Conservation (phyloP, 2,329 filamentous ascomycete genomes). For the Ceratocystis diversiconidia region DNA sequence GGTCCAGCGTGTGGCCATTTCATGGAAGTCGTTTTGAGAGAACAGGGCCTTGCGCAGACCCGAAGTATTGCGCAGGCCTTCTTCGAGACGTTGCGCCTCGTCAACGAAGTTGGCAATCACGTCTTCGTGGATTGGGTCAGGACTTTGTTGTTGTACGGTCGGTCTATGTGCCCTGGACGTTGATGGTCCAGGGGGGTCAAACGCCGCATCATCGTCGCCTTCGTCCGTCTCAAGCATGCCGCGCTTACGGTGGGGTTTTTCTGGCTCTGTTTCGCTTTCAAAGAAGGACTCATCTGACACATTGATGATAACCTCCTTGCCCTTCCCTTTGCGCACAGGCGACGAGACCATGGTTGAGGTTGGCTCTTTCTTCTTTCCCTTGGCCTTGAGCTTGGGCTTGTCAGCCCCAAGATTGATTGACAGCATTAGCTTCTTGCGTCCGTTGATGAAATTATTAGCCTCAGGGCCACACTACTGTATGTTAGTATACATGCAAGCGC, state of each 20-base stretch:
- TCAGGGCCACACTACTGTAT: slow-evolving; percentile 28
- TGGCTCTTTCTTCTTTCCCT: slow-evolving; percentile 27
- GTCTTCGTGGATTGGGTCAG: slow-evolving; percentile 45
- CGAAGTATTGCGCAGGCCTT: slow-evolving; percentile 45
- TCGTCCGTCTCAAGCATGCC: slow-evolving; percentile 21
- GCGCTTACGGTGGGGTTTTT: background rate
- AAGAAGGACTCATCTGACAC: slow-evolving; percentile 14
- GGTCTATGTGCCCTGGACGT: slow-evolving; percentile 17
- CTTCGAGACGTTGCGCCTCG: slow-evolving; percentile 45
- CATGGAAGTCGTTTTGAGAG: slow-evolving; percentile 51
- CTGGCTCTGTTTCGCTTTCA: background rate
- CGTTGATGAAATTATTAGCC: slow-evolving; percentile 31
- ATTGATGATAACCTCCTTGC: slow-evolving; percentile 20
- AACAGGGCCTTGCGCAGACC: slow-evolving; percentile 48
- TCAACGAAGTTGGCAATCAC: slow-evolving; percentile 51
- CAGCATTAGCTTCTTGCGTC: slow-evolving; percentile 33
- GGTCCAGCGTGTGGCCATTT: slow-evolving; percentile 61
- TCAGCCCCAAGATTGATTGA: slow-evolving; percentile 27
- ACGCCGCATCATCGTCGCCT: slow-evolving; percentile 32
- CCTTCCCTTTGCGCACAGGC: slow-evolving; percentile 28
- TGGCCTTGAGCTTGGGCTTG: slow-evolving; percentile 25
- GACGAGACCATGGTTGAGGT: slow-evolving; percentile 39
- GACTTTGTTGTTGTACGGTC: slow-evolving; percentile 27
- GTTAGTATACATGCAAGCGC: background rate
- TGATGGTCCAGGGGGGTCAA: slow-evolving; percentile 29